Evolutionary conservation across 176 grass and related monocot species (phyloP), one percentile per base, ranked within the genome.

Genomic region (Hyparrhenia diplandra): DNA sequence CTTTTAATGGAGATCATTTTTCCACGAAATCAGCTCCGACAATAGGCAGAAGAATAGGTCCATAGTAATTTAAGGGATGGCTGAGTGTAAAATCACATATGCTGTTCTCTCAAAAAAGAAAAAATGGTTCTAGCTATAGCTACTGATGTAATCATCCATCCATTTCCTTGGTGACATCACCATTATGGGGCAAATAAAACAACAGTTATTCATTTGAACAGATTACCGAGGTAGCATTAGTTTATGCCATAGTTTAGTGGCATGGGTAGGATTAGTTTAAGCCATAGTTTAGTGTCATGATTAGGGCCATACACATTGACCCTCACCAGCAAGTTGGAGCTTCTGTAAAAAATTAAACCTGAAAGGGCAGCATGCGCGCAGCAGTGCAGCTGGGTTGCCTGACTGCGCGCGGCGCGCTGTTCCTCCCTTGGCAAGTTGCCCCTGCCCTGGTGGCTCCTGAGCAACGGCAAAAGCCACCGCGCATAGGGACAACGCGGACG

Each of bases 81-180:
- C 41, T n/a, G 11, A 3, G 13, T 13, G 11, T 43, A 12, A 13
- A n/a, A n/a, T n/a, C n/a, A n/a, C n/a, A n/a, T n/a, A n/a, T n/a
- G n/a, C n/a, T n/a, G n/a, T n/a, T 32, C 31, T 10, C 40, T 11
- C 37, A 39, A 8, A 8, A 41, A 41, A n/a, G n/a, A 41, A 39
- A 39, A 39, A 39, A 8, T 5, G 1, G 10, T 43, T 2, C 11
- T 47, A 47, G 45, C 45, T 35, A 14, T 39, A 78, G n/a, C n/a
- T 39, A 78, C 67, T 82, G 88, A 90, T 82, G 79, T 79, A 49
- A 90, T 74, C 79, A 67, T 66, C 79, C n/a, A n/a, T n/a, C n/a
- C 31, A 47, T 27, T 86, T 82, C 40, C 29, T 25, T 24, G 30
- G 46, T 86, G 88, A 90, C 84, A 74, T 90, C 79, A 88, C 59